Evolutionary conservation across 2,329 filamentous ascomycete genomes (phyloP), one percentile per base, ranked within the genome.

Genomic region (Nemania abortiva): DNA sequence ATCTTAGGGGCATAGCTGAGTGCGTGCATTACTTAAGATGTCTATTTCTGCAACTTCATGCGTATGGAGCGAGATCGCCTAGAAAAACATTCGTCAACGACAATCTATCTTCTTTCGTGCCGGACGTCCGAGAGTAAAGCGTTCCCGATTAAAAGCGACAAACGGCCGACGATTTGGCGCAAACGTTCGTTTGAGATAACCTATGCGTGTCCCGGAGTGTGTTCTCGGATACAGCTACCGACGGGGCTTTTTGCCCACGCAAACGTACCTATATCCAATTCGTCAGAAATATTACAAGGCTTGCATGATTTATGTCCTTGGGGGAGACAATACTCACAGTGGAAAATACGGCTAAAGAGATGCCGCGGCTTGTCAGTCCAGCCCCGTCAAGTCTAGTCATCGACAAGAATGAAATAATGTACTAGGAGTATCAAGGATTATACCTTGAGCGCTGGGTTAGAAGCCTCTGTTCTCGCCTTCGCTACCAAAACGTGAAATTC

Each of bases 171-270:
- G 22, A 57, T n/a, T 52, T 29, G 31, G 15, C 29, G 27, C 29
- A 31, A 57, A 20, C 18, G n/a, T 60, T 10, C 39, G 29, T 22
- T 49, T 27, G 10, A 45, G 42, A 45, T 50, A 57, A 50, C 37
- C 49, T 24, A 37, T 57, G 59, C 27, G 27, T 10, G 22, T 29
- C 31, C 50, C 64, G 55, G 47, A 62, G 18, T 11, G 39, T 27
- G 20, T n/a, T 54, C 18, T 50, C 49, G 27, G 34, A 24, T 24
- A 37, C 49, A 27, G 24, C 49, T 69, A 72, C 29, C 74, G 62
- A 79, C 81, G 65, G 57, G 86, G 85, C 72, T 90, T 91, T 70
- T 84, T 84, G 58, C 88, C 89, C 73, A 90, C 89, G 71, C 87
- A 90, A 45, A 90, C 86, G 76, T 90, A 89, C 71, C 88, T 89